Evolutionary conservation across 2,329 filamentous ascomycete species (phyloP), one percentile per base, ranked within the genome.

Genomic region (Amesomyces nigricolor): DNA sequence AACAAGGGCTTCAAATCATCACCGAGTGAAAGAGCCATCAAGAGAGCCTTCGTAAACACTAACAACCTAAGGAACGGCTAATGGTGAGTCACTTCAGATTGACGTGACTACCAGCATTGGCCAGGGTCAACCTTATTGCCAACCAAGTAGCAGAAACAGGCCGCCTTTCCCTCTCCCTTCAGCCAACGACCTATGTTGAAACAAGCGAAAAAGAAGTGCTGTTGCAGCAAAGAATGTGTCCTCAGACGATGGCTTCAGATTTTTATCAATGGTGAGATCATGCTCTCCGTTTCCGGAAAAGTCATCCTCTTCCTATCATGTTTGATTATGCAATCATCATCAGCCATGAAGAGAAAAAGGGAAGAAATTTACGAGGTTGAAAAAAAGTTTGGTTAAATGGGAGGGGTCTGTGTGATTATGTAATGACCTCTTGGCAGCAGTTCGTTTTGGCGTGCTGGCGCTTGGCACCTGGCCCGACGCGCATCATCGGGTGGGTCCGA

Each of bases 221-320:
- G 32, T 10, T 10, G 32, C 32, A 35, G 9, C 40, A 43, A 5
- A 5, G 9, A 2, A 6, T n/a, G 43, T 6, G 22, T 26, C 6
- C 22, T 26, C 22, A 26, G 29, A 30, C 10, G 35, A 26, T 56
- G 53, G 80, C 80, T 81, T 84, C 81, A 83, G 81, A 83, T 80
- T 77, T 69, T 71, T 72, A 70, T 59, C 53, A 54, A 58, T 57
- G 67, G 74, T 83, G 77, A 82, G 77, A 84, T 84, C 81, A 84
- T 78, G 73, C 75, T 75, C 58, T 73, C 73, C 75, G 71, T 58
- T 60, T 45, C 46, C 51, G 71, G 70, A 77, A 74, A 76, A 77
- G 79, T 84, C 80, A 83, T 75, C 78, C 81, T 85, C 81, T 85
- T 85, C 81, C 81, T 85, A 85, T 85, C 78, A 81, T 81, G 71